Evolutionary conservation across 140 eudicot species (phyloP).

Genomic region (Flaveria floridana): DNA sequence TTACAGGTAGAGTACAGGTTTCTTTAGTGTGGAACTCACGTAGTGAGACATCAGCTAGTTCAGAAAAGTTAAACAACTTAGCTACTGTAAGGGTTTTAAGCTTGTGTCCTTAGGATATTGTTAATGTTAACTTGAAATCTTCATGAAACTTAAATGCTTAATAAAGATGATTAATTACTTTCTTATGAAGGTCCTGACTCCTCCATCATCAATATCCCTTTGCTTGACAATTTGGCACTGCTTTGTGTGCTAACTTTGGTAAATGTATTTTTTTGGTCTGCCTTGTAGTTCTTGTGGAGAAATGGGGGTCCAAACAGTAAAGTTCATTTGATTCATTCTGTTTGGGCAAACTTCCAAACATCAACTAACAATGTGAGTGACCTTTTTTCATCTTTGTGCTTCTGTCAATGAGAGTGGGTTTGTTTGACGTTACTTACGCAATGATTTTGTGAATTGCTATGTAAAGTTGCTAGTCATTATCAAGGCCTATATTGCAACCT

Average conservation of each 20-base stretch:
- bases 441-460: conserved; percentile 7
- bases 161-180: conserved; percentile 2
- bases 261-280: conserved; percentile 22
- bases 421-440: conserved; percentile 2
- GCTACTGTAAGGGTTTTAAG: conserved; percentile 50
- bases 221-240: conserved; percentile 6
- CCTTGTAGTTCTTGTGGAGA: conserved; percentile 74
- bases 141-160: neutral
- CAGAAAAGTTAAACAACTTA: conserved; percentile 58
- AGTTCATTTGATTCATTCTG: conserved; percentile 77
- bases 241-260: conserved; percentile 6
- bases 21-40: conserved; percentile 90
- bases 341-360: conserved; percentile 97
- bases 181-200: neutral
- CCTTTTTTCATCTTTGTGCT: conserved; percentile 9
- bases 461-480: conserved; percentile 5
- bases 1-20: conserved; percentile 84
- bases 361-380: conserved; percentile 78
- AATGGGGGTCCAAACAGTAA: conserved; percentile 76
- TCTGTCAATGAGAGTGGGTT: conserved; percentile 12
- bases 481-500: conserved; percentile 11
- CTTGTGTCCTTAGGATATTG: neutral
- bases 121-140: neutral
- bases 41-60: conserved; percentile 69
- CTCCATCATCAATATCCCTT: conserved; percentile 2